Conservation (phyloP, 768 basidiomycete species). For the Crucibulum laeve region DNA sequence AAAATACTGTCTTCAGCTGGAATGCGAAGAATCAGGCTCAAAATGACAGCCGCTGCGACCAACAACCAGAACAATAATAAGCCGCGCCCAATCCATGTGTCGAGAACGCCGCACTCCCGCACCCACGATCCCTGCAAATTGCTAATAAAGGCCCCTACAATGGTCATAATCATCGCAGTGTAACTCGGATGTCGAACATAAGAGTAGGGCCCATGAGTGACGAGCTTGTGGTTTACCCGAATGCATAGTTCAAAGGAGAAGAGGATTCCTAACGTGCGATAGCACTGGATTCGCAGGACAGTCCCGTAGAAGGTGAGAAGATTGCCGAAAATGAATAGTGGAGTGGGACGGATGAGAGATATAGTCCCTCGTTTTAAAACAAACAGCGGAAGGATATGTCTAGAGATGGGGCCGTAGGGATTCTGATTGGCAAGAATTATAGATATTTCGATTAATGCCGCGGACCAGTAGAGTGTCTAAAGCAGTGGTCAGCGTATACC, state of each 20-base stretch:
- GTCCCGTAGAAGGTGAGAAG: constrained; percentile 25
- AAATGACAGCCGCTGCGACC: constrained; percentile 18
- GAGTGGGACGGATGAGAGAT: constrained; percentile 17
- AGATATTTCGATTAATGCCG: constrained; percentile 20
- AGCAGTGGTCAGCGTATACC: background rate
- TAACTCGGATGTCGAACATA: constrained; percentile 36
- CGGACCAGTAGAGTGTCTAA: constrained; percentile 23
- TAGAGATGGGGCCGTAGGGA: constrained; percentile 11
- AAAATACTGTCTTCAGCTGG: constrained; percentile 30
- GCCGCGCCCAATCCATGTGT: constrained; percentile 14
- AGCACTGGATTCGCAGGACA: constrained; percentile 26
- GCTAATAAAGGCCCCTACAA: constrained; percentile 19
- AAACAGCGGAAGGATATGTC: constrained; percentile 12
- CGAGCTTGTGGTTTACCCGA: constrained; percentile 25
- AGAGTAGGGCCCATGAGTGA: constrained; percentile 30
- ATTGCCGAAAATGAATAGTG: constrained; percentile 24
- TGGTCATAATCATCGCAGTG: constrained; percentile 24
- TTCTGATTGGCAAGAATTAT: constrained; percentile 20
- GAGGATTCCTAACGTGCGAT: constrained; percentile 26
- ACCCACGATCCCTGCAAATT: constrained; percentile 28
- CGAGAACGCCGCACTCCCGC: constrained; percentile 23
- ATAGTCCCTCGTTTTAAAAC: constrained; percentile 9
- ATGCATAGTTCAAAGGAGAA: constrained; percentile 36
- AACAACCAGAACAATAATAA: constrained; percentile 18
- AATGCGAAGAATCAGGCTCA: constrained; percentile 23